phyloP scores from a whole-genome alignment of 2,329 filamentous ascomycete genomes.

The Dactylellina cionopaga region DNA sequence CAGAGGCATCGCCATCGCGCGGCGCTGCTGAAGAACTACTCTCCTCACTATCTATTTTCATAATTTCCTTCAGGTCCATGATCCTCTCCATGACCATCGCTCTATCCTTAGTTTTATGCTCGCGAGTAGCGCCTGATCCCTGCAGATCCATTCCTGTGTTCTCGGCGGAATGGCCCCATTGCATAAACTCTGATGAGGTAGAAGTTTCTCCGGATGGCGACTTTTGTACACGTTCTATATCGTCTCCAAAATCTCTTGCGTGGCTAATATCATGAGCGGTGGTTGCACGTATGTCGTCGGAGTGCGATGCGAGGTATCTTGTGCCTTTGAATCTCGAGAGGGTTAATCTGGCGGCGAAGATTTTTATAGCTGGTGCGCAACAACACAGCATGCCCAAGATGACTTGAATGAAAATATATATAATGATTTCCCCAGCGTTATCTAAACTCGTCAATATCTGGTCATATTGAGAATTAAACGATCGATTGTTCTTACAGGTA shows the following conservation, averaged over 20 bases:
- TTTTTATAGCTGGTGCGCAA: too few relatives aligned
- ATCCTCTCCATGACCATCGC: conserved; percentile 63
- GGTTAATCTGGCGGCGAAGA: neutral
- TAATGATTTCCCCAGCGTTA: neutral
- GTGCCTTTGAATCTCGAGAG: conserved; percentile 1
- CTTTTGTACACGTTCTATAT: neutral
- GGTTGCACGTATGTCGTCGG: neutral
- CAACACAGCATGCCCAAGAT: too few relatives aligned
- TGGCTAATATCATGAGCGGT: neutral
- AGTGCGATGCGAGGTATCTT: neutral
- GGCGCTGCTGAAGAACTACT: neutral
- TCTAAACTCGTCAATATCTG: neutral
- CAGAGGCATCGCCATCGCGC: neutral
- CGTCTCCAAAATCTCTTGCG: neutral
- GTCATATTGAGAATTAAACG: neutral
- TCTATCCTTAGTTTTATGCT: neutral
- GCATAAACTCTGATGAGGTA: neutral
- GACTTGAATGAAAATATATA: too few relatives aligned
- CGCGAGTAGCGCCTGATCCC: neutral
- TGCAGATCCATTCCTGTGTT: conserved; percentile 5
- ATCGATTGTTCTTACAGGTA: too few relatives aligned
- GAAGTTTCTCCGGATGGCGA: neutral
- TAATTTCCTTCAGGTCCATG: conserved; percentile 4
- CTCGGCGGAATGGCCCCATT: neutral
- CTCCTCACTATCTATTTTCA: neutral